A percentile compares a stretch with the other conserved stretches of the same genome.
Conservation (phyloP, 1,139 yeast genomes). For the Suhomyces terraborum region DNA sequence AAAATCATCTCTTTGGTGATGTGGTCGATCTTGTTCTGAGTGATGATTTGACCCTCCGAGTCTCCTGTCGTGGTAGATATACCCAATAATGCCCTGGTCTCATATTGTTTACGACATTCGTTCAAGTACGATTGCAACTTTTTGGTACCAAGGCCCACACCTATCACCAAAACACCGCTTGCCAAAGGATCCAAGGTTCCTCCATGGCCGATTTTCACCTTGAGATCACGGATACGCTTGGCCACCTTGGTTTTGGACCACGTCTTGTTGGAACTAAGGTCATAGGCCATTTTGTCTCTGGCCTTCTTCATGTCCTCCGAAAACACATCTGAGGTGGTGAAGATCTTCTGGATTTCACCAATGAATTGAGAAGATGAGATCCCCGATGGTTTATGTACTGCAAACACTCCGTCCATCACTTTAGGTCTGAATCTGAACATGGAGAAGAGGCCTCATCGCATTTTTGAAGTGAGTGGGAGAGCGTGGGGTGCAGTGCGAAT, state of each 20-base stretch:
- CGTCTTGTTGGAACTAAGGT: slow-evolving; percentile 48
- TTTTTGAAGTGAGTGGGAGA: slow-evolving; percentile 2
- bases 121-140: slow-evolving; percentile 67
- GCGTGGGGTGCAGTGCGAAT: background rate
- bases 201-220: slow-evolving; percentile 94
- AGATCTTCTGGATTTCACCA: slow-evolving; percentile 59
- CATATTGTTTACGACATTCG: slow-evolving; percentile 76
- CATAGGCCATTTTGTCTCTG: slow-evolving; percentile 32
- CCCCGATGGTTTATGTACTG: slow-evolving; percentile 89
- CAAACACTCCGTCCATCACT: slow-evolving; percentile 84
- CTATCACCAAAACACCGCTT: slow-evolving; percentile 87
- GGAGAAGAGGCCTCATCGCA: slow-evolving; percentile 6
- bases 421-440: slow-evolving; percentile 15
- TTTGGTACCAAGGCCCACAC: slow-evolving; percentile 90
- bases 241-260: slow-evolving; percentile 47
- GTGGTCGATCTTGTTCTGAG: slow-evolving; percentile 58
- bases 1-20: slow-evolving; percentile 57
- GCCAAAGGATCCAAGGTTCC: slow-evolving; percentile 97
- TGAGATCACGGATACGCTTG: slow-evolving; percentile 52
- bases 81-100: slow-evolving; percentile 84
- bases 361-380: slow-evolving; percentile 77
- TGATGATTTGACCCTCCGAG: slow-evolving; percentile 78
- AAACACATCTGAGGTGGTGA: slow-evolving; percentile 63
- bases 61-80: slow-evolving; percentile 94
- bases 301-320: slow-evolving; percentile 52